Evolutionary conservation across 345 rosid species (phyloP).

Genomic region (Gossypium bickii): DNA sequence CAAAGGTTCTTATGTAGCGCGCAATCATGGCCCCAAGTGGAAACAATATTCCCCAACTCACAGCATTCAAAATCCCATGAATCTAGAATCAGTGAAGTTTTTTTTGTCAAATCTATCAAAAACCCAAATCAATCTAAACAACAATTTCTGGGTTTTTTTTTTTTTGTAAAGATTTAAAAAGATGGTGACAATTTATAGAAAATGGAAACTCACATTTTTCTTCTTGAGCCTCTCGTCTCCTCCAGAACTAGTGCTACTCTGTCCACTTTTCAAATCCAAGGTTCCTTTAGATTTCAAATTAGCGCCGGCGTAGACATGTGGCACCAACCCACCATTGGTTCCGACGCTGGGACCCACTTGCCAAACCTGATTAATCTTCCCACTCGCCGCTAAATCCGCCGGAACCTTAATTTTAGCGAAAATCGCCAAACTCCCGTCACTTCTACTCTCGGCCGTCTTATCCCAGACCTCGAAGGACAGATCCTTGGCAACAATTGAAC

Average conservation of each 20-base stretch:
- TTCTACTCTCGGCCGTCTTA: constrained; percentile 41
- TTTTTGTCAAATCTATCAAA: not conserved
- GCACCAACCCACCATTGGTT: constrained; percentile 14
- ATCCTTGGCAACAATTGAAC: constrained; percentile 21
- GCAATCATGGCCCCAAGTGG: constrained; percentile 69
- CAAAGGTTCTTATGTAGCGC: constrained; percentile 59
- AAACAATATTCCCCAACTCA: constrained; percentile 86
- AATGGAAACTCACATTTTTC: constrained; percentile 46
- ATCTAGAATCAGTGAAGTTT: constrained; percentile 36
- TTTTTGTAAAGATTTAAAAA: no score
- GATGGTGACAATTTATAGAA: no score
- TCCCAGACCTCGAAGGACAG: constrained; percentile 73
- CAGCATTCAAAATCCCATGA: constrained; percentile 77
- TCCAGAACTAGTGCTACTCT: constrained; percentile 13
- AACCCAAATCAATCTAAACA: not conserved
- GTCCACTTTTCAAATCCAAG: constrained; percentile 33
- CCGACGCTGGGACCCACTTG: constrained; percentile 55
- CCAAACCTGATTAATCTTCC: constrained; percentile 74
- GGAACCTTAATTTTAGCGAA: constrained; percentile 66
- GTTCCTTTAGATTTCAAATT: constrained; percentile 34
- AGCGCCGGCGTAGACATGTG: constrained; percentile 26
- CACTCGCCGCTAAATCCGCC: constrained; percentile 36
- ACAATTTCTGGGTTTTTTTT: not conserved
- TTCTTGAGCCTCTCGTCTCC: constrained; percentile 39
- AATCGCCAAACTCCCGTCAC: constrained; percentile 37